These are phyloP conservation scores for Mycosphaerella sp. DNA, from an alignment of 2,329 filamentous ascomycete genomes.

Conservation along the genomic window DNA sequence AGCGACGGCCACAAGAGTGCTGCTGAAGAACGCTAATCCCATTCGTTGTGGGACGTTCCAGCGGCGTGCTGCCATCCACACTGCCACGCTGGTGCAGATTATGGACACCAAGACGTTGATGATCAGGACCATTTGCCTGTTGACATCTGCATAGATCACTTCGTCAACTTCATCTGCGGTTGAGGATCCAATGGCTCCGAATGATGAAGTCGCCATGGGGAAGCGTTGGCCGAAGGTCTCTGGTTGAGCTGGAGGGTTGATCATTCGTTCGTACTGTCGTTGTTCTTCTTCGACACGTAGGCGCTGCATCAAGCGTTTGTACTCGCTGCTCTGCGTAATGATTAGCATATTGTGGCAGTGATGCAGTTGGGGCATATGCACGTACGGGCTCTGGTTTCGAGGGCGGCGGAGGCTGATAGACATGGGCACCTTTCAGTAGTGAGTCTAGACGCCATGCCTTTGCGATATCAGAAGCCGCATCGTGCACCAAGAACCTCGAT, in stretches of 20 bases:
- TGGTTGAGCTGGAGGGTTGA: conserved; percentile 51
- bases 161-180: conserved; percentile 52
- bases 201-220: conserved; percentile 48
- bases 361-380: conserved; percentile 12
- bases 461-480: conserved; percentile 4
- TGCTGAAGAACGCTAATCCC: conserved; percentile 64
- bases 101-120: conserved; percentile 87
- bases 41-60: conserved; percentile 66
- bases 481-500: conserved; percentile 47
- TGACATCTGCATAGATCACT: conserved; percentile 63
- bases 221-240: conserved; percentile 58
- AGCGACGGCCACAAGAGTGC: conserved; percentile 62
- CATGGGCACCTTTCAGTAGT: conserved; percentile 62
- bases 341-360: conserved; percentile 11
- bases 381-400: conserved; percentile 70
- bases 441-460: conserved; percentile 53
- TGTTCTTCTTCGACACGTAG: conserved; percentile 78
- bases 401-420: conserved; percentile 74
- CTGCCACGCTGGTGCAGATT: conserved; percentile 65
- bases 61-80: conserved; percentile 72
- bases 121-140: conserved; percentile 76
- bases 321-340: conserved; percentile 61
- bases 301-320: conserved; percentile 78
- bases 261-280: conserved; percentile 74
- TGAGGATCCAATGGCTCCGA: conserved; percentile 31